Percentiles rank a stretch among this genome's conserved stretches.
These are phyloP conservation scores for Cyclanthera cordifolia DNA, from an alignment of 306 rosid genomes.

Conservation along the genomic window DNA sequence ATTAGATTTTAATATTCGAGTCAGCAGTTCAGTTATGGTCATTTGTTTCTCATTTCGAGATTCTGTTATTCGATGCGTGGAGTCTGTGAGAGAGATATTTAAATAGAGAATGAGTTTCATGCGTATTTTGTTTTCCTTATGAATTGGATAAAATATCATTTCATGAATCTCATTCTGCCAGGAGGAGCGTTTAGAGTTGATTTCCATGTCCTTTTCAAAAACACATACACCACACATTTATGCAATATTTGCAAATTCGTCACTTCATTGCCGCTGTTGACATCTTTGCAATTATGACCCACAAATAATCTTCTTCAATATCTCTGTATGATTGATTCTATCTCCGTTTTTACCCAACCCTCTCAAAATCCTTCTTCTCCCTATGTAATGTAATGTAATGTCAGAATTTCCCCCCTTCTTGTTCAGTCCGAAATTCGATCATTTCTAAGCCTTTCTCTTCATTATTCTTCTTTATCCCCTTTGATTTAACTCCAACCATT, in stretches of 20 bases:
- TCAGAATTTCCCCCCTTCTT: not conserved
- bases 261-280: not conserved
- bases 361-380: not conserved
- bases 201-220: slow-evolving; percentile 3
- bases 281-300: not conserved
- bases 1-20: too few species aligned
- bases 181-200: not conserved
- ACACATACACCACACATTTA: not conserved
- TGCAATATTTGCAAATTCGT: not conserved
- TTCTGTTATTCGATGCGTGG: too few species aligned
- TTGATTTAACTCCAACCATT: not conserved
- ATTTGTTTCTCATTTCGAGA: too few species aligned
- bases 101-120: not conserved
- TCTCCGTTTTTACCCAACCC: not conserved
- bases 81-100: not conserved
- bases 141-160: too few species aligned
- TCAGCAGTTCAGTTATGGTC: too few species aligned
- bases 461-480: not conserved
- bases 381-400: not conserved
- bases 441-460: slow-evolving; percentile 2
- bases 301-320: too few species aligned
- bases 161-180: too few species aligned
- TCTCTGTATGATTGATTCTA: too few species aligned
- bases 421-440: slow-evolving; percentile 9
- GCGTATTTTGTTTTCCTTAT: not conserved